A percentile compares a stretch with the other conserved stretches of the same genome.
Evolutionary conservation across 176 grass and related monocot species (phyloP).

Genomic region (Oryza glaberrima): DNA sequence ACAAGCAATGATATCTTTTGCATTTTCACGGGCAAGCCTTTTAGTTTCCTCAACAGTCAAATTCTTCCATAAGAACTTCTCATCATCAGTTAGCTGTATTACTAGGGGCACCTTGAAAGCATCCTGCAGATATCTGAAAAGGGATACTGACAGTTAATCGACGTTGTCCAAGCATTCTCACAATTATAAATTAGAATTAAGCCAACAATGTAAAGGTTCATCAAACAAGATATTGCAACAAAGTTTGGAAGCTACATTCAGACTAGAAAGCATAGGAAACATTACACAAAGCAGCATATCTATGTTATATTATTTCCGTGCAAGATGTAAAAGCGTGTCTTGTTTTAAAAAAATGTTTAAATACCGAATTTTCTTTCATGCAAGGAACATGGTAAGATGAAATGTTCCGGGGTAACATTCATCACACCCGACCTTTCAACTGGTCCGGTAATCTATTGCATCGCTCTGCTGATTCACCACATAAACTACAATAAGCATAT

Average conservation of each 20-base stretch:
- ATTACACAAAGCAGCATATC: neutral
- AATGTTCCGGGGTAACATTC: neutral
- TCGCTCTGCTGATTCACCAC: neutral
- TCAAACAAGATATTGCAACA: neutral
- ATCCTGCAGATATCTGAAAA: conserved; percentile 87
- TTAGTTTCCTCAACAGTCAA: conserved; percentile 74
- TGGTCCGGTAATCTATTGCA: neutral
- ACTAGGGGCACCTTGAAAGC: conserved; percentile 94
- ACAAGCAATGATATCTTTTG: conserved; percentile 97
- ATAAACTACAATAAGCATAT: neutral
- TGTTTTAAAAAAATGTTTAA: conserved; percentile 7
- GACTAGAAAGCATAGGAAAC: neutral
- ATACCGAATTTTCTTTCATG: neutral
- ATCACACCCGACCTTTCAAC: neutral
- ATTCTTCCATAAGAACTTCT: conserved; percentile 92
- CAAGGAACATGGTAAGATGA: neutral
- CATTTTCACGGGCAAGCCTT: conserved; percentile 95
- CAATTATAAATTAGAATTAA: neutral
- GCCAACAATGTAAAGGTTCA: neutral
- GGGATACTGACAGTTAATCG: conserved; percentile 18
- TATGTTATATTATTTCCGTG: neutral
- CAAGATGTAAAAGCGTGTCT: neutral
- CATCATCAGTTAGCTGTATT: conserved; percentile 95
- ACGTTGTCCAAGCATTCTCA: neutral
- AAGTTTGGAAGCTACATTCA: neutral